Evolutionary conservation across 2,329 filamentous ascomycete species (phyloP).

Genomic region (Penicillium sp.): DNA sequence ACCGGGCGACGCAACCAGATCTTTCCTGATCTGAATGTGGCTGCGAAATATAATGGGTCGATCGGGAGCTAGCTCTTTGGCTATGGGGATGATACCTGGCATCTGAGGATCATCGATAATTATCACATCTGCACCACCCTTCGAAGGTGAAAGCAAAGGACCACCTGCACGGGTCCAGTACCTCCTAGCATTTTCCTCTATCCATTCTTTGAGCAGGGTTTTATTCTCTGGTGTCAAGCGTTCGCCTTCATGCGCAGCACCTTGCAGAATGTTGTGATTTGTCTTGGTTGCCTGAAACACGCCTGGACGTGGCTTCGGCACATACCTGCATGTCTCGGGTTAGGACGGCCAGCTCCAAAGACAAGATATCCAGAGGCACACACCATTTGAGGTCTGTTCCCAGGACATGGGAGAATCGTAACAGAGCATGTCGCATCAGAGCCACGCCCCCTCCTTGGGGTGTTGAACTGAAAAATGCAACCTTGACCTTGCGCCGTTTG

Average conservation of each 20-base stretch:
- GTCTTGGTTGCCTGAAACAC: conserved; percentile 85
- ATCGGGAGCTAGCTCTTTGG: conserved; percentile 66
- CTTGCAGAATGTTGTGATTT: conserved; percentile 86
- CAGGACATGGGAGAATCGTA: conserved; percentile 68
- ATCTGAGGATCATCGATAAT: conserved; percentile 84
- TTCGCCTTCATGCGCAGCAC: conserved; percentile 67
- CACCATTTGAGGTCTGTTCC: conserved; percentile 75
- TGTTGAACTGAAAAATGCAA: conserved; percentile 79
- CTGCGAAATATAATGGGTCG: conserved; percentile 78
- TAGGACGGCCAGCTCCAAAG: conserved; percentile 1
- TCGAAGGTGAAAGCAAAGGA: conserved; percentile 63
- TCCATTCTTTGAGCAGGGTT: conserved; percentile 68
- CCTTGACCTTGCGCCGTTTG: conserved; percentile 64
- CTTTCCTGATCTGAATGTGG: conserved; percentile 79
- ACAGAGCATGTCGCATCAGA: conserved; percentile 76
- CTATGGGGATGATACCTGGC: conserved; percentile 65
- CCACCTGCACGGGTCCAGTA: conserved; percentile 73
- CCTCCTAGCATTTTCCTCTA: conserved; percentile 69
- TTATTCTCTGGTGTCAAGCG: conserved; percentile 66
- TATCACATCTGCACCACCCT: conserved; percentile 75
- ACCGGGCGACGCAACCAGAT: conserved; percentile 64
- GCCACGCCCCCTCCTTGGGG: conserved; percentile 83
- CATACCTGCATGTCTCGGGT: conserved; percentile 52
- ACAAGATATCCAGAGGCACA: conserved; percentile 6
- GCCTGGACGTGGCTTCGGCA: conserved; percentile 76